Evolutionary conservation across 192 early-diverging fungal species (phyloP), one percentile per base, ranked within the genome.

Genomic region (Linnemannia exigua): DNA sequence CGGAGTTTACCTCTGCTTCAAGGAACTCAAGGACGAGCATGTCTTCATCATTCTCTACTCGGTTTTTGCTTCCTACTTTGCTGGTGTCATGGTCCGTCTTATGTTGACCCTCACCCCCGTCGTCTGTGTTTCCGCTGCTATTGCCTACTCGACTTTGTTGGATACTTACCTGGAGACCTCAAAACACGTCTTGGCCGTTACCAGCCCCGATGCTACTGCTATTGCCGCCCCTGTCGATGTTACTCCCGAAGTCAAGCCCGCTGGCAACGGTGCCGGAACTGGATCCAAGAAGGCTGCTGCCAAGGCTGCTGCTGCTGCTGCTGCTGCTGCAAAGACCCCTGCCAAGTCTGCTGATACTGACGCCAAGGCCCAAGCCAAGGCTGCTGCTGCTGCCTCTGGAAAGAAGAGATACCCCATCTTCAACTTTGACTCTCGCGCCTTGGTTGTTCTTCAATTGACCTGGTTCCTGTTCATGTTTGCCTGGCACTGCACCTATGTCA

Each of bases 11-110:
- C 93, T 99, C 80, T 98, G 97, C 89, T 99, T 99, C 94, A 91
- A 91, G 83, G 92, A 97, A 80, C 91, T 99, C n/a, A 89, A 91
- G 41, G 99, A 99, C 81, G 96, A 99, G 85, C 98, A 99, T 79
- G 96, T 99, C 20, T 99, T 99, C 87, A 93, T 99, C 74, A 97
- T 99, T 67, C 88, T 99, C 0, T 99, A 99, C 88, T 92, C 95
- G n/a, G 89, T 98, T n/a, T 97, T 98, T 88, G 98, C 98, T 4
- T 95, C 97, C 12, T 99, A 99, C 90, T 99, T 99, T 94, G 97
- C 99, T 19, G 96, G 99, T 72, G 99, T 99, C 70, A 99, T 99
- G 99, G 98, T 99, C 48, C 97, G 99, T 68, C 90, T 99, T 66
- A 99, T 99, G 92, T 90, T 99, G 58, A 99, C 99, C 4, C 90